Evolutionary conservation across 2,329 filamentous ascomycete genomes (phyloP).

Genomic region (Nigrospora sphaerica): DNA sequence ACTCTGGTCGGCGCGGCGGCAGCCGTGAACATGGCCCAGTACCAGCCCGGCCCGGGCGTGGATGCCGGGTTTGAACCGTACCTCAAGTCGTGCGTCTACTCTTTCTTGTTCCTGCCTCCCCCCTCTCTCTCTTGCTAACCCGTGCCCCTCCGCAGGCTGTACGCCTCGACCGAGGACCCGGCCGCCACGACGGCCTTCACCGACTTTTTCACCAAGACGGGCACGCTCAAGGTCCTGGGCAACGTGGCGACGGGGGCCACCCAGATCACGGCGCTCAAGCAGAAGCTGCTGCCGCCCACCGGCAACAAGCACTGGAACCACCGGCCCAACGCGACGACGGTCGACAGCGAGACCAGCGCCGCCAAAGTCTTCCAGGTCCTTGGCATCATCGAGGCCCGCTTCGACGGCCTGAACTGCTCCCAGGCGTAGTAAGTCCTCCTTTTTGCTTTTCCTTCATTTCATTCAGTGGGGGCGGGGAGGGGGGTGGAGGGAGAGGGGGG

Average conservation of each 20-base stretch:
- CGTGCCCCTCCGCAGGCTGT: not conserved
- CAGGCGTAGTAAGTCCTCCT: not conserved
- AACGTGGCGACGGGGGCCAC: not conserved
- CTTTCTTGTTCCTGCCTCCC: not conserved
- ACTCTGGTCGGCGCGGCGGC: not conserved
- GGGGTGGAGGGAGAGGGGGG: too few species aligned
- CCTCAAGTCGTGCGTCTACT: not conserved
- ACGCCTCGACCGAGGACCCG: not conserved
- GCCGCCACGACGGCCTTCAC: not conserved
- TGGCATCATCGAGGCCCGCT: not conserved
- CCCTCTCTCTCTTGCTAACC: not conserved
- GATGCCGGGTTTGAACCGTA: not conserved
- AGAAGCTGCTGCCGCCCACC: not conserved
- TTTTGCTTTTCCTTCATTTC: not conserved
- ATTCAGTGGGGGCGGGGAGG: not conserved
- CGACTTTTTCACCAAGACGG: not conserved
- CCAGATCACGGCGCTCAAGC: not conserved
- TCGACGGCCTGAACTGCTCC: not conserved
- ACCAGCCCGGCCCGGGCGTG: not conserved
- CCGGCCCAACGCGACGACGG: not conserved
- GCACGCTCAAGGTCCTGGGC: not conserved
- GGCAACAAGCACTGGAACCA: constrained; percentile 2
- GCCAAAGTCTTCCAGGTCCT: not conserved
- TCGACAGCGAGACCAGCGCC: not conserved
- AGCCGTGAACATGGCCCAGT: not conserved